Percentiles rank a stretch among this genome's conserved stretches.
Conservation (phyloP, 164 flowering plant species). For the Macadamia tetraphylla region DNA sequence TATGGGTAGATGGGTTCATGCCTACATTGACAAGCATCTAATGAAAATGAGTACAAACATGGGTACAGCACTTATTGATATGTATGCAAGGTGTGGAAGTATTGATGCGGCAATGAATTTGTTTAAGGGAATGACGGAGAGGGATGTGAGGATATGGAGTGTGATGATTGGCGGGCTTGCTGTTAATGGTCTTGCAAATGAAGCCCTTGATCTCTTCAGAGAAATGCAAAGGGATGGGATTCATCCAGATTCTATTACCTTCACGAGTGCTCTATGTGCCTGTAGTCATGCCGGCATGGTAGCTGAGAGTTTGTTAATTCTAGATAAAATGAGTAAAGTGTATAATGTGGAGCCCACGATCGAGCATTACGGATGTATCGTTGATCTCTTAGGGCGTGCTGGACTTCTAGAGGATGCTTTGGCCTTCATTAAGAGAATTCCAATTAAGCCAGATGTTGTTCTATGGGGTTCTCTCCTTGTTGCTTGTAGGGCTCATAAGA, state of each 20-base stretch:
- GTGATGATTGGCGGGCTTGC: slow-evolving; percentile 30
- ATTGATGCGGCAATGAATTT: slow-evolving; percentile 17
- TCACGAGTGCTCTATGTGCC: slow-evolving; percentile 20
- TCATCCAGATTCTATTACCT: slow-evolving; percentile 22
- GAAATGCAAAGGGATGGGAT: slow-evolving; percentile 17
- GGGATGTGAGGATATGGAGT: slow-evolving; percentile 27
- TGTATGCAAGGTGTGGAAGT: slow-evolving; percentile 28
- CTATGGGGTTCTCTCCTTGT: slow-evolving; percentile 26
- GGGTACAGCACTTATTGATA: slow-evolving; percentile 23
- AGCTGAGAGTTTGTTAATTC: slow-evolving; percentile 15
- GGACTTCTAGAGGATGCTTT: slow-evolving; percentile 15
- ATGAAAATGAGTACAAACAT: slow-evolving; percentile 9
- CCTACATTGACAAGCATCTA: slow-evolving; percentile 20
- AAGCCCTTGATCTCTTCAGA: slow-evolving; percentile 18
- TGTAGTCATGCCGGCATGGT: slow-evolving; percentile 28
- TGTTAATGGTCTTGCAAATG: slow-evolving; percentile 18
- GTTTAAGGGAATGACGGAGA: slow-evolving; percentile 13
- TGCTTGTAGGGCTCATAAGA: slow-evolving; percentile 22
- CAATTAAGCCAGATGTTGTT: slow-evolving; percentile 19
- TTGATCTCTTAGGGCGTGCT: slow-evolving; percentile 16
- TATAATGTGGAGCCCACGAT: slow-evolving; percentile 12
- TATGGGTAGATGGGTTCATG: slow-evolving; percentile 28
- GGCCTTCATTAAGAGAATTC: slow-evolving; percentile 11
- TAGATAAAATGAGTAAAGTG: slow-evolving; percentile 9
- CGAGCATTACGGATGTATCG: slow-evolving; percentile 20